Percentiles rank a stretch among this genome's conserved stretches.
Evolutionary conservation across 805 yeast genomes (phyloP).

Genomic region (Myxozyma lipomycoides): DNA sequence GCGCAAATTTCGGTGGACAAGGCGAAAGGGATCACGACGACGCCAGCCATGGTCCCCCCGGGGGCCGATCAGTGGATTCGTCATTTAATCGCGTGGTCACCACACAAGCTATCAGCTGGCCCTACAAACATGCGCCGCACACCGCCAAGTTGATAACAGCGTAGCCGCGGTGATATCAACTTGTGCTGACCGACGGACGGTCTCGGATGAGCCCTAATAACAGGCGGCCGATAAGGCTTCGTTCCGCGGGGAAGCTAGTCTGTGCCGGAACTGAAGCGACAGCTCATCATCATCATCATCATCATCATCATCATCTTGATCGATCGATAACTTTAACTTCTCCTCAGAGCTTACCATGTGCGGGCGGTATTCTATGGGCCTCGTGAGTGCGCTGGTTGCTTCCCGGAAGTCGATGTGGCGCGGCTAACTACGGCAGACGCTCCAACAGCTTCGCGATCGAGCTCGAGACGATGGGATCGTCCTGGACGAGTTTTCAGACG

Average conservation of each 20-base stretch:
- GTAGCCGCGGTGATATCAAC: background rate
- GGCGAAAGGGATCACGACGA: background rate
- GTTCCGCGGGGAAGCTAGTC: no score
- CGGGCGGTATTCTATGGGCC: slow-evolving; percentile 52
- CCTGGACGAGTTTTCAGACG: slow-evolving; percentile 33
- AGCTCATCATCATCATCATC: no score
- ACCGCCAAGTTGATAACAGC: no score
- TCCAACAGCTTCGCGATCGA: slow-evolving; percentile 22
- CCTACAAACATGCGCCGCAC: no score
- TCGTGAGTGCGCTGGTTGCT: slow-evolving; percentile 22
- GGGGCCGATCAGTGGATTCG: background rate
- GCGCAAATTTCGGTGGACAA: background rate
- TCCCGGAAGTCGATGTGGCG: background rate
- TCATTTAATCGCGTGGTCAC: no score
- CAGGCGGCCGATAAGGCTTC: no score
- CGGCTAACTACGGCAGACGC: slow-evolving; percentile 9
- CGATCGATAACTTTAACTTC: background rate
- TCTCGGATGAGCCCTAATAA: background rate
- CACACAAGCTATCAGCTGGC: no score
- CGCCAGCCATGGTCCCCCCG: no score
- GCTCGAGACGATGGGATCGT: slow-evolving; percentile 28
- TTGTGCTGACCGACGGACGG: background rate
- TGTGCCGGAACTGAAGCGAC: no score
- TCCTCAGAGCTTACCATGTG: slow-evolving; percentile 44
- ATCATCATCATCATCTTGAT: no score